These are phyloP conservation scores for Rhododendron kiyosumense DNA, from an alignment of 148 eudicot genomes.

Conservation along the genomic window DNA sequence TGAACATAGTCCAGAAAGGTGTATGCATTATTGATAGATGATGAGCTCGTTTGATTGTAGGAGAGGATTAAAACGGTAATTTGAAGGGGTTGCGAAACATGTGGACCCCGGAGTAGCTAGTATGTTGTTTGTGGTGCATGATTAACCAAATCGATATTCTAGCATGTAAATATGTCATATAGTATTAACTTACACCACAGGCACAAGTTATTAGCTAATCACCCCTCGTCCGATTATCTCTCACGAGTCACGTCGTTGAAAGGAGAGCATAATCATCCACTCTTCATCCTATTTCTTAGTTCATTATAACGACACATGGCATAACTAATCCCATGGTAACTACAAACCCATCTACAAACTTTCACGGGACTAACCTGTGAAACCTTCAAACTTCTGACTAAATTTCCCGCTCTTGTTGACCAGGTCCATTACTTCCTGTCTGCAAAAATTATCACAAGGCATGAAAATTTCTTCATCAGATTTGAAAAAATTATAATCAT, in stretches of 20 bases:
- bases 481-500: not conserved
- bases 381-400: conserved; percentile 52
- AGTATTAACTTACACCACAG: too few species aligned
- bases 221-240: not conserved
- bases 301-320: not conserved
- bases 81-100: not conserved
- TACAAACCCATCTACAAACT: not conserved
- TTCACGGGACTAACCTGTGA: conserved; percentile 51
- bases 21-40: not conserved
- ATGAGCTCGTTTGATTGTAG: not conserved
- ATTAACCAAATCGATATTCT: not conserved
- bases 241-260: not conserved
- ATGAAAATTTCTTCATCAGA: not conserved
- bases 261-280: not conserved
- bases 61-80: too few species aligned
- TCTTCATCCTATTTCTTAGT: not conserved
- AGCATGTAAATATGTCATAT: not conserved
- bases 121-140: not conserved
- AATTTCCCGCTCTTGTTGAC: conserved; percentile 72
- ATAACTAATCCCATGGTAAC: not conserved
- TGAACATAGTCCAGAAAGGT: not conserved
- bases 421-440: conserved; percentile 89
- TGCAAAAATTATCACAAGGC: conserved; percentile 24
- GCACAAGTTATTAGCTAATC: not conserved
- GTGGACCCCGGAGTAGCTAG: not conserved